Evolutionary conservation across 106 monocot species (phyloP), one percentile per base, ranked within the genome.

Genomic region (Platanthera zijinensis): DNA sequence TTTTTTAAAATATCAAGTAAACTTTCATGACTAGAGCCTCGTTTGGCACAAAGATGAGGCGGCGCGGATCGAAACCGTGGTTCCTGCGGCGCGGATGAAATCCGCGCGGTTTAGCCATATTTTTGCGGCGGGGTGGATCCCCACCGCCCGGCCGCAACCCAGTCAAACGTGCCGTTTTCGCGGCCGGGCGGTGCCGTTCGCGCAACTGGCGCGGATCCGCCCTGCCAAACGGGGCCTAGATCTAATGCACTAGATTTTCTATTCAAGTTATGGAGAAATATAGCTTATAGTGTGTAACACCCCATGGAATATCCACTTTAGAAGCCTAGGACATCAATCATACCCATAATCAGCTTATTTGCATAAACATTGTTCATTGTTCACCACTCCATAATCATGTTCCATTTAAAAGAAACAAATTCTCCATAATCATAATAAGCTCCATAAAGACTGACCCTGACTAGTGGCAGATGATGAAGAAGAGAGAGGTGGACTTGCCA

Each of bases 401-500:
- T 39, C 25, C 39, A 70, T n/a, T 48, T 47, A 10, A 70, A 17
- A 17, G 15, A 70, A 48, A 70, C 48, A 70, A 70, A 48, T 15
- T 70, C 17, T n/a, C 46, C 13, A 11, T 17, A 70, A 66, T 10
- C 32, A 7, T 70, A 70, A 48, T 17, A 12, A 69, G 14, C 70
- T 48, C 6, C 17, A 48, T 17, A 48, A n/a, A 32, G 39, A 52
- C 89, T 84, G 53, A 95, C 95, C 92, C 51, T 96, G 95, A 82
- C 73, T 87, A 51, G 79, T 74, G 84, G 94, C 74, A 72, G 90
- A 87, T 74, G 96, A 84, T 80, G 91, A 80, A 82, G 93, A 81
- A 86, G 71, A 86, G 52, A 86, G 85, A 48, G 94, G 63, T 71
- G 97, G 89, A 76, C 89, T 97, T 39, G 89, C 79, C 15, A 92